phyloP scores from a whole-genome alignment of 2,329 filamentous ascomycete species.

The Botrytis galanthina region DNA sequence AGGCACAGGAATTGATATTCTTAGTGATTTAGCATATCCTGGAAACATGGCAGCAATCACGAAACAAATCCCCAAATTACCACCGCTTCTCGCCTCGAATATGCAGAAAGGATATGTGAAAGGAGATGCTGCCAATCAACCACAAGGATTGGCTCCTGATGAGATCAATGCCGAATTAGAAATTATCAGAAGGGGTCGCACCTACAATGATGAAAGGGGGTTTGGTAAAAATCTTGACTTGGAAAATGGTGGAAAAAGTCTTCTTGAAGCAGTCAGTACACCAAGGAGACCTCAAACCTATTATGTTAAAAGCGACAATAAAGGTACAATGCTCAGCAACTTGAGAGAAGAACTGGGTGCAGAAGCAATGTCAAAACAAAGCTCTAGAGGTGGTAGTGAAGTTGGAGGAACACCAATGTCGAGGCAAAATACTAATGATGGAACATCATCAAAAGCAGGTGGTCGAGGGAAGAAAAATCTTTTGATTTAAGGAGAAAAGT shows the following conservation, averaged over 20 bases:
- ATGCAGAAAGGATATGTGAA: constrained; percentile 33
- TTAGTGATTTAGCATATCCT: constrained; percentile 58
- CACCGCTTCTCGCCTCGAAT: constrained; percentile 31
- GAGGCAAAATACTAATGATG: constrained; percentile 20
- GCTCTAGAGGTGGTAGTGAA: constrained; percentile 20
- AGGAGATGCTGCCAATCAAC: constrained; percentile 27
- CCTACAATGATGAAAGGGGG: constrained; percentile 36
- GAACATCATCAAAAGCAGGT: constrained; percentile 7
- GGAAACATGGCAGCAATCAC: constrained; percentile 48
- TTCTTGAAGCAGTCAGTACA: constrained; percentile 31
- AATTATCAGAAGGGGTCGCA: constrained; percentile 33
- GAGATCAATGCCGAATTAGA: constrained; percentile 33
- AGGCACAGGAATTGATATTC: constrained; percentile 57
- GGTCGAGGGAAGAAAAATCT: constrained; percentile 13
- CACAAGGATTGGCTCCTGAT: constrained; percentile 23
- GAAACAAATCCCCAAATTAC: constrained; percentile 36
- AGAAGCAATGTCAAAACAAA: constrained; percentile 25
- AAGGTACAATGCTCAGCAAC: constrained; percentile 22
- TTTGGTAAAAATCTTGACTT: constrained; percentile 36
- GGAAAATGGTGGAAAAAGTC: constrained; percentile 31
- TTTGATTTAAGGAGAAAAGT: background rate
- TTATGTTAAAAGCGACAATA: constrained; percentile 22
- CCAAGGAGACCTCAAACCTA: constrained; percentile 13
- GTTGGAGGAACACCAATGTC: constrained; percentile 17
- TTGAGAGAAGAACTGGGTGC: constrained; percentile 24